Percentiles rank a stretch among this genome's conserved stretches.
Conservation (phyloP, 352 stramenopile genomes). For the Pythium biforme region DNA sequence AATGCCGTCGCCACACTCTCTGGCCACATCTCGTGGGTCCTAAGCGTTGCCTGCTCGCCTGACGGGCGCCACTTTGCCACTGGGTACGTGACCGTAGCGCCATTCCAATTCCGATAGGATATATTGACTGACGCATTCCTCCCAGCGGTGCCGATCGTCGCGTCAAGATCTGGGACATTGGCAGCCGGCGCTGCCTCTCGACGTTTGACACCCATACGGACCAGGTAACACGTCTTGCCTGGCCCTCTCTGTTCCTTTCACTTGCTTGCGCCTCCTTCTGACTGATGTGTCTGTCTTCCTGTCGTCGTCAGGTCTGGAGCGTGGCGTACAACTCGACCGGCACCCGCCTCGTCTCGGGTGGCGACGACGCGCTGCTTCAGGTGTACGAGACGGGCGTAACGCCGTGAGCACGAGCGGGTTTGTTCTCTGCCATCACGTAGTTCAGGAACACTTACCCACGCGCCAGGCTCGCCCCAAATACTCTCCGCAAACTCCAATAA, state of each 20-base stretch:
- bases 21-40: conserved; percentile 87
- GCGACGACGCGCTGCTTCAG: conserved; percentile 88
- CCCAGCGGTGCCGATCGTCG: conserved; percentile 77
- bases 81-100: conserved; percentile 37
- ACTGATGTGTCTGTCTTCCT: no score
- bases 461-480: no score
- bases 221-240: no score
- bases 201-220: conserved; percentile 91
- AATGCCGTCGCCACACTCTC: conserved; percentile 83
- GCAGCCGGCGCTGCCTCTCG: conserved; percentile 81
- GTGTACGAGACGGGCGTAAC: conserved; percentile 79
- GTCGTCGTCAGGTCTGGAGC: conserved; percentile 76
- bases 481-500: no score
- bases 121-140: background rate
- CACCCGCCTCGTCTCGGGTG: conserved; percentile 82
- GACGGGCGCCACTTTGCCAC: conserved; percentile 86
- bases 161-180: conserved; percentile 93
- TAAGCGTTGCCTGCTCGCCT: conserved; percentile 82
- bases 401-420: conserved; percentile 16
- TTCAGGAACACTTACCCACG: background rate
- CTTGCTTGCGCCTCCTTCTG: no score
- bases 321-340: conserved; percentile 89
- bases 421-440: background rate
- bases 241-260: no score
- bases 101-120: background rate